Base-by-base conservation (phyloP, 345 rosid genomes). In the Excoecaria agallocha region DNA sequence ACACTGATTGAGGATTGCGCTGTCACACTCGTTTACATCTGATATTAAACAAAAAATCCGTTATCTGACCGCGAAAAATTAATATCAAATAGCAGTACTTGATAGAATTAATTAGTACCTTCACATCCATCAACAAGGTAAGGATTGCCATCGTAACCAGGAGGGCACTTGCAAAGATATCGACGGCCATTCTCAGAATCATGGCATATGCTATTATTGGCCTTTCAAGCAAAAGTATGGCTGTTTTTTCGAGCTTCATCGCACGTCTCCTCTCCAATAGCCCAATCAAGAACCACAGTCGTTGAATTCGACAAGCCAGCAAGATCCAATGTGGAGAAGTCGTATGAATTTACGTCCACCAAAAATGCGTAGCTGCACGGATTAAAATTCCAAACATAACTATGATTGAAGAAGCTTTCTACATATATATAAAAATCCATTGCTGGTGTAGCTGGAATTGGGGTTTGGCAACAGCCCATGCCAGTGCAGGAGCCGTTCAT, bases 11-110 rank as follows among this genome's bases (percentile, higher is more conserved):
- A 68, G 58, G 37, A 9, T 50, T 1, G 68, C 39, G 17, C 38
- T 52, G 4, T 41, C 50, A 30, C 84, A 83, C 52, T 83, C 82
- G 49, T 80, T 58, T 1, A 78, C 78, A 66, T 80, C 86, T 83
- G 41, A 37, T 30, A 54, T 6, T 19, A 1, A 72, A 61, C 16
- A 49, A 8, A 15, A 35, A 50, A 3, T 12, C 17, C 12, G 15
- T 8, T 6, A 25, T 16, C 25, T 8, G 6, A 8, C n/a, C n/a
- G n/a, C n/a, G 4, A 15, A 30, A 74, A 45, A 45, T 24, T 46
- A 16, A 16, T 52, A 6, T 52, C 5, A 5, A 43, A 43, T 10
- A 43, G 9, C 48, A 43, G 48, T 43, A 43, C 8, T 43, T 1
- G 48, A 43, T 4, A 5, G 8, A 43, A 43, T 5, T 30, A 30